A percentile compares a stretch with the other conserved stretches of the same genome.
Evolutionary conservation across 441 rosid species (phyloP).

Genomic region (Croton setiger): DNA sequence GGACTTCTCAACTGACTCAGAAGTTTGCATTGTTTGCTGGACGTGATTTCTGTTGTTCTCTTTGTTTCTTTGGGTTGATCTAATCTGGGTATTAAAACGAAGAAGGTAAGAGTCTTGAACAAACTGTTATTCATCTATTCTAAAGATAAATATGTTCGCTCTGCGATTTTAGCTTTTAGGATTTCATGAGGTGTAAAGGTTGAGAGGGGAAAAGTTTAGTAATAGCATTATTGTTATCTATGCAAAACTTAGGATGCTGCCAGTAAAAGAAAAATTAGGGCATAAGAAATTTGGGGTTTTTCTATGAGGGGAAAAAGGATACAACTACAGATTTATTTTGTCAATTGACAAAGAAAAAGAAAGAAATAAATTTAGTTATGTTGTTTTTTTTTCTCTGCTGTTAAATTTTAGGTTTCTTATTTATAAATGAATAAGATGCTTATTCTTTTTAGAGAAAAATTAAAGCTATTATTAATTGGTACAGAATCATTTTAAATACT

Average conservation of each 20-base stretch:
- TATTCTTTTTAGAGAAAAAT: neutral
- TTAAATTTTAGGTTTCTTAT: neutral
- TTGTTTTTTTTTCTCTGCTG: neutral
- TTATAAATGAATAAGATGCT: neutral
- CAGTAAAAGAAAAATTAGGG: constrained; percentile 1
- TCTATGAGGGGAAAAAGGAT: neutral
- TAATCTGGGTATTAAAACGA: neutral
- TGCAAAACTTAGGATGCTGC: no score
- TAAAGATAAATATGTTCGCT: neutral
- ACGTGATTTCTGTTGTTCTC: constrained; percentile 1
- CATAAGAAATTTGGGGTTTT: neutral
- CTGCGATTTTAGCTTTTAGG: neutral
- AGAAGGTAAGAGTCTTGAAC: no score
- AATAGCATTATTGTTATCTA: constrained; percentile 7
- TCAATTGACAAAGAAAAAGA: constrained; percentile 3
- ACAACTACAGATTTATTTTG: neutral
- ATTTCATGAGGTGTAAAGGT: constrained; percentile 4
- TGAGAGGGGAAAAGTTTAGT: neutral
- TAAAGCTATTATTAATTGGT: no score
- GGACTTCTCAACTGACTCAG: neutral
- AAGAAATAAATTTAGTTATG: constrained; percentile 11
- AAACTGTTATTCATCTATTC: neutral
- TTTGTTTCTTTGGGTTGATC: neutral
- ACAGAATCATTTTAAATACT: no score
- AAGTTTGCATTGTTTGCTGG: constrained; percentile 2